Base-by-base conservation (phyloP, 2,329 filamentous ascomycete species). In the Passalora sequoiae region DNA sequence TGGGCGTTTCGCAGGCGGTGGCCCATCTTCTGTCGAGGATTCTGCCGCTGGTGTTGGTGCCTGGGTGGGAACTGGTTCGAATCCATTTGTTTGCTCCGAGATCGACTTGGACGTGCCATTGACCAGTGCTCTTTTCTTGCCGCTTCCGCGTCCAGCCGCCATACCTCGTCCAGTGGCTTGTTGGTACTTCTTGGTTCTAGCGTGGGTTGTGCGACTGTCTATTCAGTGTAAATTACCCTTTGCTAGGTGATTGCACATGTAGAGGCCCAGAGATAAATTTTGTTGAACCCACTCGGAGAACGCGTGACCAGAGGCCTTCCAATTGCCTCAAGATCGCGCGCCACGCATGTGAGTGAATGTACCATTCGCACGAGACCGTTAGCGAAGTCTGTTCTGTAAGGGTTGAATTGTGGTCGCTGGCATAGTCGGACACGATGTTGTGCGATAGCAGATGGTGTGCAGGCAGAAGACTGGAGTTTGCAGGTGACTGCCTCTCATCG, bases 121-220 rank as follows among this genome's bases (percentile, higher is more conserved):
- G 43, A 15, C 21, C 38, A 31, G 29, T 20, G 39, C n/a, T 38
- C 16, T 31, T 38, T 20, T 12, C 6, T 27, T 12, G 24, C 12
- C 37, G 39, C 21, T 8, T 10, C 24, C 32, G 24, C 15, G 21
- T 33, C 20, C 31, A 9, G 36, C 38, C 33, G 42, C 45, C 59
- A 61, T 60, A 35, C 57, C 53, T 33, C 55, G 43, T 36, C 56
- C 46, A 19, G 54, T 59, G 20, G 56, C 54, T 24, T 49, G 41
- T 38, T 53, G 51, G 39, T 56, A 59, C 44, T 60, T 61, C 17
- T 43, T 44, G 20, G 57, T 55, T 46, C 58, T 59, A 24, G 56
- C 57, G 32, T 42, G 51, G 6, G 58, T 57, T 38, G 60, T 54
- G 30, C 48, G 30, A n/a, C 49, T 48, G 35, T 49, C 57, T 44